These are phyloP conservation scores for Candida adriatica DNA, from an alignment of 805 yeast species.

Conservation along the genomic window DNA sequence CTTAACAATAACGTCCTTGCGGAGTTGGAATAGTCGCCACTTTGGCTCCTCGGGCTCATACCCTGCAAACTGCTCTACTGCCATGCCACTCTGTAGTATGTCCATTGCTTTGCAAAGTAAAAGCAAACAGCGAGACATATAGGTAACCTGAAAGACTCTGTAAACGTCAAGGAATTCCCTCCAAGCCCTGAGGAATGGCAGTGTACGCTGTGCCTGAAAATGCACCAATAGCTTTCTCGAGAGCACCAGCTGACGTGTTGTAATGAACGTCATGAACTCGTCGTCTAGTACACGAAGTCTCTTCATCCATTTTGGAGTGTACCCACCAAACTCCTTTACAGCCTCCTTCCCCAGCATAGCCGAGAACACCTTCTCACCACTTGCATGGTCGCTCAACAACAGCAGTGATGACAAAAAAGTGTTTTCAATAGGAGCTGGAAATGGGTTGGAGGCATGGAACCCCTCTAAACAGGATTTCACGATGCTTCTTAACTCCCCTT, in stretches of 20 bases:
- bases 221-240: conserved; percentile 1
- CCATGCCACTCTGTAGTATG: conserved; percentile 5
- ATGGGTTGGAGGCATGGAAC: not conserved
- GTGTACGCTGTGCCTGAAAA: not conserved
- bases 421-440: conserved; percentile 4
- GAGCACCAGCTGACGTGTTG: not conserved
- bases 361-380: conserved; percentile 1
- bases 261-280: conserved; percentile 1
- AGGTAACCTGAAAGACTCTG: conserved; percentile 3
- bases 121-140: conserved; percentile 3
- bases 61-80: conserved; percentile 5
- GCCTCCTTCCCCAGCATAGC: conserved; percentile 1
- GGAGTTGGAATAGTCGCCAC: not conserved
- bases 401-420: conserved; percentile 3
- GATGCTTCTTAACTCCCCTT: not conserved
- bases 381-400: conserved; percentile 2
- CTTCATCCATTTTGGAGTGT: conserved; percentile 1
- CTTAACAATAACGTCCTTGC: conserved; percentile 2
- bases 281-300: conserved; percentile 3
- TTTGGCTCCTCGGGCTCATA: conserved; percentile 2
- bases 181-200: conserved; percentile 3
- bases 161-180: conserved; percentile 4
- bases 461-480: not conserved
- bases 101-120: conserved; percentile 6
- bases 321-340: conserved; percentile 3